Conservation (phyloP, 2,329 filamentous ascomycete species). For the Juglanconis sp. region DNA sequence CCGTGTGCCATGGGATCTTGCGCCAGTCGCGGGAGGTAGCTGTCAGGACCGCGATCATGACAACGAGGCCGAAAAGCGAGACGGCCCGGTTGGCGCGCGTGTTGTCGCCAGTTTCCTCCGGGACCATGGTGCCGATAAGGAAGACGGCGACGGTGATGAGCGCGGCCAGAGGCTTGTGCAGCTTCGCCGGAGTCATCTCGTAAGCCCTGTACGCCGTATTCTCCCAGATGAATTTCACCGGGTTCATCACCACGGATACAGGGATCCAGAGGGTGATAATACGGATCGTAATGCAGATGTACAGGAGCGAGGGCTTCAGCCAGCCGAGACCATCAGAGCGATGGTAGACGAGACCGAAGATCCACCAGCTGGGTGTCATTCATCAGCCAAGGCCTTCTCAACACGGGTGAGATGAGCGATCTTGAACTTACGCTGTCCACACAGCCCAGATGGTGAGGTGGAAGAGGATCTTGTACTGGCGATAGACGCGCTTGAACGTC, state of each 20-base stretch:
- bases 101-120: slow-evolving; percentile 69
- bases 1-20: slow-evolving; percentile 68
- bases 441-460: slow-evolving; percentile 42
- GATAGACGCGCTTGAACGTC: slow-evolving; percentile 36
- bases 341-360: slow-evolving; percentile 70
- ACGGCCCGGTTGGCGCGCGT: slow-evolving; percentile 76
- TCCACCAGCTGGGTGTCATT: slow-evolving; percentile 64
- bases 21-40: slow-evolving; percentile 67
- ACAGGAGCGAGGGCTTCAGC: slow-evolving; percentile 81
- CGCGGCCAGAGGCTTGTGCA: slow-evolving; percentile 63
- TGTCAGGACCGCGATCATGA: slow-evolving; percentile 69
- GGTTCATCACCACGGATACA: slow-evolving; percentile 61
- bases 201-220: slow-evolving; percentile 59
- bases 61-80: slow-evolving; percentile 72
- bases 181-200: slow-evolving; percentile 61
- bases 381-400: slow-evolving; percentile 5
- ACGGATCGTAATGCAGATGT: slow-evolving; percentile 70
- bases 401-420: slow-evolving; percentile 13
- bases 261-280: slow-evolving; percentile 72
- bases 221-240: slow-evolving; percentile 66
- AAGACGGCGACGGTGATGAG: slow-evolving; percentile 66
- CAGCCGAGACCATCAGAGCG: slow-evolving; percentile 69
- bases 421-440: slow-evolving; percentile 31
- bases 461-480: slow-evolving; percentile 40
- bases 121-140: slow-evolving; percentile 73